Conservation (phyloP, 2,329 filamentous ascomycete genomes). For the Alternaria arborescens region DNA sequence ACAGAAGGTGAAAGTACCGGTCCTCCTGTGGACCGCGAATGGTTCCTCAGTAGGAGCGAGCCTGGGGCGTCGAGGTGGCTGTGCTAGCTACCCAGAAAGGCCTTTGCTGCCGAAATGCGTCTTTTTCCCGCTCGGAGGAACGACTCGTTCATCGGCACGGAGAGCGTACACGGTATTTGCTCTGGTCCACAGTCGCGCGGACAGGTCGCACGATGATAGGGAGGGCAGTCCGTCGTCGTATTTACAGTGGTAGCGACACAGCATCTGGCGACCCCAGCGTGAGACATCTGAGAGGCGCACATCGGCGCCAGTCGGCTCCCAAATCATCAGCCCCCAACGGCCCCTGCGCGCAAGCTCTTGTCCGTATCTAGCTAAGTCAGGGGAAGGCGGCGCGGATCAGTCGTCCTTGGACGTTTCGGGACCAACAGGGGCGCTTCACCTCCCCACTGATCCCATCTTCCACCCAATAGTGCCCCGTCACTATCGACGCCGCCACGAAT, state of each 20-base stretch:
- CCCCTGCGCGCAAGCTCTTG: constrained; percentile 8
- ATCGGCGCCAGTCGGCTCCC: constrained; percentile 8
- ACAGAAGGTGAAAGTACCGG: constrained; percentile 2
- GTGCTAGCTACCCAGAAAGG: constrained; percentile 14
- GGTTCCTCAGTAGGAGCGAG: constrained; percentile 18
- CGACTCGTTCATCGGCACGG: background rate
- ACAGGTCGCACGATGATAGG: constrained; percentile 1
- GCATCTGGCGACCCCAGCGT: constrained; percentile 6
- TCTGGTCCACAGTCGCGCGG: background rate
- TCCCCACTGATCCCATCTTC: constrained; percentile 21
- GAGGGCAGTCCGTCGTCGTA: background rate
- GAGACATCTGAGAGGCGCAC: background rate
- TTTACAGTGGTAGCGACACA: background rate
- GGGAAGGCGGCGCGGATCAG: constrained; percentile 33
- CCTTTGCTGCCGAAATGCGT: background rate
- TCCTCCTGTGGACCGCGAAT: constrained; percentile 10
- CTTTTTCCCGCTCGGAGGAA: background rate
- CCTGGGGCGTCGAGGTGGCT: constrained; percentile 21
- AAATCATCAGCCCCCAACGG: background rate
- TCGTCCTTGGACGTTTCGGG: constrained; percentile 33
- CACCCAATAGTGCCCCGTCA: constrained; percentile 28
- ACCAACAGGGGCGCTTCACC: constrained; percentile 23
- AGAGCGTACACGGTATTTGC: background rate
- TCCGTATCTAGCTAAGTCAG: constrained; percentile 35
- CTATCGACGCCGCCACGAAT: constrained; percentile 19